Evolutionary conservation across 176 grass and related monocot species (phyloP), one percentile per base, ranked within the genome.

Genomic region (Hordeum vulgare): DNA sequence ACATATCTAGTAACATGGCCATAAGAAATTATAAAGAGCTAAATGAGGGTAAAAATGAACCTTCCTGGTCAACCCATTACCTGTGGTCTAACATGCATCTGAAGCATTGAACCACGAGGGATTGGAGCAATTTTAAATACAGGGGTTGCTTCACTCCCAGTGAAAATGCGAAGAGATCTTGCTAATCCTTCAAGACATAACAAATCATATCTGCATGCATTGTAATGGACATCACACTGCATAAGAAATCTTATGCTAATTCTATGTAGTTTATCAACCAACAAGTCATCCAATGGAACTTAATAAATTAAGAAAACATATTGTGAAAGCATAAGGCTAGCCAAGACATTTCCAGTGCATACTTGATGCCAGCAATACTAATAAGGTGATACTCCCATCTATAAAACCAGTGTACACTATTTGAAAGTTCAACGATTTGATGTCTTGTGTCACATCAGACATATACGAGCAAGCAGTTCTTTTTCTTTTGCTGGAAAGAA

Each of bases 121-220:
- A 89, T 63, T 45, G 87, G 60, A 49, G 85, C 77, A 85, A 96
- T 10, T 86, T 80, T 85, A 75, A 85, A 96, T 26, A 87, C 14
- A 71, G 96, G 96, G 41, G 24, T 96, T 2, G 36, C 77, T 80
- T 96, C 91, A 17, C 78, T 81, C 63, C 85, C 91, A 26, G 44
- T 96, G 76, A 99, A 99, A 84, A 99, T 86, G 54, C 87, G 87
- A 80, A 99, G 87, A 28, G 93, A 84, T 74, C 93, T 86, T 75
- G 93, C 89, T 85, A 99, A 71, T 71, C 96, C 96, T 86, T 96
- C 96, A 77, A 99, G 85, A 79, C 96, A 99, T 23, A 99, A 42
- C 83, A 99, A 88, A 86, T 99, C 96, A 47, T 99, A 99, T 61
- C 93, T 99, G 75, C 86, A 88, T 31, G 79, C 41, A 82, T 41